Conservation (phyloP, 306 rosid genomes). For the Clitoria ternatea region DNA sequence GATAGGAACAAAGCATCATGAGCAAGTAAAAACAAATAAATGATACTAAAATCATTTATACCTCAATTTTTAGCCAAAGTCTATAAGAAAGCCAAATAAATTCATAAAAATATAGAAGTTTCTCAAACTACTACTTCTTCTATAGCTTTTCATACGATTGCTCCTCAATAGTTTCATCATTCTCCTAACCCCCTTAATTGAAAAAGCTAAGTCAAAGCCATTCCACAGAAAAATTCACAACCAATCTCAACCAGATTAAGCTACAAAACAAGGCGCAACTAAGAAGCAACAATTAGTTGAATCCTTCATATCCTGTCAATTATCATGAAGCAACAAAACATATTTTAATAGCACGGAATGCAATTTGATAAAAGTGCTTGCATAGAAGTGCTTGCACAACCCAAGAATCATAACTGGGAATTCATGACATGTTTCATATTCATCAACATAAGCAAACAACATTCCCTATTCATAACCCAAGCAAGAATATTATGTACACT, state of each 20-base stretch:
- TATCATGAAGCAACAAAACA: neutral
- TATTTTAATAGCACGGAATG: neutral
- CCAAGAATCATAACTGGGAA: constrained; percentile 39
- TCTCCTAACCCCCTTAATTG: constrained; percentile 73
- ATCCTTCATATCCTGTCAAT: neutral
- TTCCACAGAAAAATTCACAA: neutral
- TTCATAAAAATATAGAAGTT: neutral
- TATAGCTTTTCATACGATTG: constrained; percentile 72
- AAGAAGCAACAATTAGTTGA: neutral
- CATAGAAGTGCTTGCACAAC: constrained; percentile 40
- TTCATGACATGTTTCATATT: constrained; percentile 47
- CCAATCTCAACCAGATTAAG: neutral
- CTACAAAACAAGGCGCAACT: neutral
- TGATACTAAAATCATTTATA: too few relatives aligned
- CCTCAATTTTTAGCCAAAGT: neutral
- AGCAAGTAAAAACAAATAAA: constrained; percentile 21
- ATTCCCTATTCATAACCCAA: constrained; percentile 36
- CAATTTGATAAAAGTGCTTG: constrained; percentile 12
- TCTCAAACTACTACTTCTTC: constrained; percentile 82
- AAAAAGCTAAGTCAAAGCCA: neutral
- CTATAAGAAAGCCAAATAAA: neutral
- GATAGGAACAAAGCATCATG: neutral
- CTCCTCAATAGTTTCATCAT: constrained; percentile 80
- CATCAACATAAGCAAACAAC: constrained; percentile 39
- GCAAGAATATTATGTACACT: neutral